These are phyloP conservation scores for Haplosporangium gracile DNA, from an alignment of 192 early-diverging fungal genomes.

Conservation along the genomic window DNA sequence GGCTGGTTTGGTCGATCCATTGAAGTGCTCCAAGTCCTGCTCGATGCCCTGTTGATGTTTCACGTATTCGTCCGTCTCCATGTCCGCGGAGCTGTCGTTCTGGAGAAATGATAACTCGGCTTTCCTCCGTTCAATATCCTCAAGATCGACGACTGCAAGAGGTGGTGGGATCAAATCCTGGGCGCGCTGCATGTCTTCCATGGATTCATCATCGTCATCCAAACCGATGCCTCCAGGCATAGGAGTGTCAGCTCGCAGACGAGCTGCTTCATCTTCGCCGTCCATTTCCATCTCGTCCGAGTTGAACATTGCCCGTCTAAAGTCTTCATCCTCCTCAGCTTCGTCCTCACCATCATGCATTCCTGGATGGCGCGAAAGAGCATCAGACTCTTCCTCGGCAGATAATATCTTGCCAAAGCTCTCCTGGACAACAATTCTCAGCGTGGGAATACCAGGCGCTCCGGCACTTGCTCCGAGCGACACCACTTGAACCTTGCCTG, in stretches of 20 bases:
- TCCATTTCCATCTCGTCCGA: slow-evolving; percentile 57
- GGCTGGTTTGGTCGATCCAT: slow-evolving; percentile 21
- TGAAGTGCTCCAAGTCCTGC: slow-evolving; percentile 33
- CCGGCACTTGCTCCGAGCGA: slow-evolving; percentile 20
- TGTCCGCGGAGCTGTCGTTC: background rate
- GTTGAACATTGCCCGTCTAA: slow-evolving; percentile 52
- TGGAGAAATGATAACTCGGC: background rate
- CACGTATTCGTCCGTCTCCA: slow-evolving; percentile 4
- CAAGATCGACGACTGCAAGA: slow-evolving; percentile 19
- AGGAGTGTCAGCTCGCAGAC: slow-evolving; percentile 46
- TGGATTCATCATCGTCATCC: slow-evolving; percentile 48
- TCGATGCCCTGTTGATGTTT: slow-evolving; percentile 21
- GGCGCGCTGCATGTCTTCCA: slow-evolving; percentile 44
- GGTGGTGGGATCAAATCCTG: slow-evolving; percentile 51
- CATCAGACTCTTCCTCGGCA: slow-evolving; percentile 3
- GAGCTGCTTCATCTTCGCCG: slow-evolving; percentile 47
- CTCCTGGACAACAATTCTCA: slow-evolving; percentile 35
- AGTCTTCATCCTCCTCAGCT: slow-evolving; percentile 51
- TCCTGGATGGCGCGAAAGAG: slow-evolving; percentile 19
- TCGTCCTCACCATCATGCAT: slow-evolving; percentile 57
- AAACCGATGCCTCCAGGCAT: slow-evolving; percentile 53
- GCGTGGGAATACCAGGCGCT: background rate
- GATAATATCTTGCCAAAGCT: slow-evolving; percentile 25
- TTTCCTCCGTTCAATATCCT: slow-evolving; percentile 22
- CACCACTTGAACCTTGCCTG: slow-evolving; percentile 30